Base-by-base conservation (phyloP, 2,329 filamentous ascomycete species). In the Bipolaris oryzae region DNA sequence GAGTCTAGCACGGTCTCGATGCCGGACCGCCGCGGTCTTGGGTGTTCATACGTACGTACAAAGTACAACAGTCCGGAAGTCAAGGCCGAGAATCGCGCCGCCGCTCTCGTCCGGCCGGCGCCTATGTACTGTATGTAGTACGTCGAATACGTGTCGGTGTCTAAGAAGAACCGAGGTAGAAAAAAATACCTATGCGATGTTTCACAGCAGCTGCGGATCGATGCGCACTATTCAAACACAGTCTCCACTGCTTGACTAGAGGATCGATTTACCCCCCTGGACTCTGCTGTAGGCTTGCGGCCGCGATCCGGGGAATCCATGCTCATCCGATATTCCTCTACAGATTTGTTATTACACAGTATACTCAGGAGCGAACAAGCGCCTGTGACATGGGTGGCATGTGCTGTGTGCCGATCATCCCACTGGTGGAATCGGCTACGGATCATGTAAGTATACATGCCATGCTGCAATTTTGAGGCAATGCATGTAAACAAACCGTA, bases 361-460 rank as follows among this genome's bases (percentile, higher is more conserved):
- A 37, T 7, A 31, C 31, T 15, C 25, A 48, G 37, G 34, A 28
- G 37, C 33, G 45, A 16, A 31, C 25, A 13, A 31, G 28, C 25
- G 28, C 28, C 28, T 31, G 25, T 47, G 53, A 46, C 43, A 49
- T 54, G 23, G 46, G 28, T 44, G 43, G 50, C 51, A 43, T 55
- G 57, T 58, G 58, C 53, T 34, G 42, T 39, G 47, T 53, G 16
- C 41, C 33, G 38, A 25, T n/a, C 47, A 48, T 33, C 39, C 55
- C 31, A 63, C 39, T 63, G 62, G 57, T 57, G 53, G 55, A 58
- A 57, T 46, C 28, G 13, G 28, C 28, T 10, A 31, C 10, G 28
- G 10, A 31, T 43, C 11, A 13, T 33, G 39, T 31, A 13, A 20
- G 35, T 31, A 31, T 31, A 31, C 28, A 25, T 38, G 31, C 41